Conservation (phyloP, 306 rosid genomes). For the Inga laurina region DNA sequence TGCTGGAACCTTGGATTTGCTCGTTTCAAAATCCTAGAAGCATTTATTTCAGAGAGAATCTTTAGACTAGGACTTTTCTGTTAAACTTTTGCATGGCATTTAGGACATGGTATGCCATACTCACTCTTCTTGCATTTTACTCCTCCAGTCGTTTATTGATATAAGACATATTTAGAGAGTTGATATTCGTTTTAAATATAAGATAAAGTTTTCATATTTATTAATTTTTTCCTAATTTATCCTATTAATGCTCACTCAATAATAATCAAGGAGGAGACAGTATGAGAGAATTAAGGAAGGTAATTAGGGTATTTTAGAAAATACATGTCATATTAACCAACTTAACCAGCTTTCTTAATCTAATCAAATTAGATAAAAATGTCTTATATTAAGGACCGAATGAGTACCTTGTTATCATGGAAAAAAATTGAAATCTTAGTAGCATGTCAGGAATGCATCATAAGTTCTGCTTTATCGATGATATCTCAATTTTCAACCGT, state of each 20-base stretch:
- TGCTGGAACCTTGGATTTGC: background rate
- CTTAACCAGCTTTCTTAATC: too few relatives aligned
- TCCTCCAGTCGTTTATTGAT: too few relatives aligned
- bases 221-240: too few relatives aligned
- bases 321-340: too few relatives aligned
- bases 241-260: rapidly evolving
- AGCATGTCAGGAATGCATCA: conserved; percentile 25
- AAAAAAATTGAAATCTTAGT: conserved; percentile 36
- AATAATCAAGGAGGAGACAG: too few relatives aligned
- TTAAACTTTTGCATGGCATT: background rate
- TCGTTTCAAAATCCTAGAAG: background rate
- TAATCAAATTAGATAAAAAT: too few relatives aligned
- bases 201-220: too few relatives aligned
- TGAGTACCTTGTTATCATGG: conserved; percentile 30
- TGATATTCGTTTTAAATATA: too few relatives aligned
- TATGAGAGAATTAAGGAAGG: too few relatives aligned
- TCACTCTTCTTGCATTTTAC: background rate
- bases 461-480: conserved; percentile 26
- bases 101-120: conserved; percentile 12
- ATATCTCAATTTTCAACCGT: conserved; percentile 21
- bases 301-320: too few relatives aligned
- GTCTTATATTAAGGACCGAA: too few relatives aligned
- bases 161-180: too few relatives aligned
- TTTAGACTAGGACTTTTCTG: background rate
- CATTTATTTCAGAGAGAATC: background rate